A percentile compares a stretch with the other conserved stretches of the same genome.
Conservation (phyloP, 345 rosid genomes). For the Lenwebbia sp. region DNA sequence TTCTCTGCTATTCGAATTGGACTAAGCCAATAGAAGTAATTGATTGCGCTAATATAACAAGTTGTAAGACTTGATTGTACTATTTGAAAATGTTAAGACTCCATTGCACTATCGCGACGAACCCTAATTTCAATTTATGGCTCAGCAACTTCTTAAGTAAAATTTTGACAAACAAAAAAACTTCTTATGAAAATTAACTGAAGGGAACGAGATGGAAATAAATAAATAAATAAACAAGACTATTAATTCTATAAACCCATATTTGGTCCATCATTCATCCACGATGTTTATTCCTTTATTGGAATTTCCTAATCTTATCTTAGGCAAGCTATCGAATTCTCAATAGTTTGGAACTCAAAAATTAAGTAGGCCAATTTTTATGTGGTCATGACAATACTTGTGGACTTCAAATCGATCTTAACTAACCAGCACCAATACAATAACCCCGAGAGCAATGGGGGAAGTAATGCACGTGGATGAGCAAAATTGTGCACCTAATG, state of each 20-base stretch:
- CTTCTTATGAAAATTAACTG: too few relatives aligned
- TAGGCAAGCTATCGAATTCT: not conserved
- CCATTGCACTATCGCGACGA: not conserved
- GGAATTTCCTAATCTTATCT: not conserved
- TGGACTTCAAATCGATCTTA: not conserved
- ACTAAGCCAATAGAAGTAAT: not conserved
- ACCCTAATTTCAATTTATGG: not conserved
- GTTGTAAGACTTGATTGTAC: not conserved
- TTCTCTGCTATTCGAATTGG: not conserved
- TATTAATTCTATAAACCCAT: not conserved
- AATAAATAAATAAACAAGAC: not conserved
- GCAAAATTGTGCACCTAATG: not conserved
- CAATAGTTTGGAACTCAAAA: not conserved
- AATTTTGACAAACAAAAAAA: too few relatives aligned
- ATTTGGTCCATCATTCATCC: not conserved
- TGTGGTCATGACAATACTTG: not conserved
- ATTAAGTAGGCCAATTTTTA: not conserved
- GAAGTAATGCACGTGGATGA: not conserved
- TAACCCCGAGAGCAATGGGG: not conserved
- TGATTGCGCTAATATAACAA: not conserved
- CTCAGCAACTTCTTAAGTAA: not conserved
- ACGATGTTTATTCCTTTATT: not conserved
- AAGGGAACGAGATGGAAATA: not conserved
- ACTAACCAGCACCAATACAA: not conserved
- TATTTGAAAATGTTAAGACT: not conserved